Percentiles rank a stretch among this genome's conserved stretches.
Evolutionary conservation across 2,329 filamentous ascomycete species (phyloP).

Genomic region (Diplodia sapinea): DNA sequence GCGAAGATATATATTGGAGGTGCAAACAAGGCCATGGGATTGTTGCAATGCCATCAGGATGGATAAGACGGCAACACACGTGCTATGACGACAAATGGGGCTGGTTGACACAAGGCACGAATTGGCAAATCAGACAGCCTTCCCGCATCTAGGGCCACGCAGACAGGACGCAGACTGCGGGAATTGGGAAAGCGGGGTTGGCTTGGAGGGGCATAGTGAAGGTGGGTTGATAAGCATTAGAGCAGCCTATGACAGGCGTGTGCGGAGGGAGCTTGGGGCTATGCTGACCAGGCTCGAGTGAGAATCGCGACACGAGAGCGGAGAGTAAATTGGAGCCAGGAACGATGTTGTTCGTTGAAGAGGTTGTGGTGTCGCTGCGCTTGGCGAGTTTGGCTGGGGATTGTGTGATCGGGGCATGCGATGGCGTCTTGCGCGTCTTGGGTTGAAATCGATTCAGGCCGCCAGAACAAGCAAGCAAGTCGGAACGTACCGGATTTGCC

Average conservation of each 20-base stretch:
- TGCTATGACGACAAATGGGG: slow-evolving; percentile 23
- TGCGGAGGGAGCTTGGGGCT: background rate
- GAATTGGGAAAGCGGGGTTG: slow-evolving; percentile 6
- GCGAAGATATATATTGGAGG: slow-evolving; percentile 6
- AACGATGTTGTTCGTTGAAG: background rate
- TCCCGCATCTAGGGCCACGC: background rate
- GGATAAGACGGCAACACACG: slow-evolving; percentile 25
- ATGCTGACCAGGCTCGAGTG: background rate
- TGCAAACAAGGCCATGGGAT: slow-evolving; percentile 12
- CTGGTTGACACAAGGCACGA: slow-evolving; percentile 4
- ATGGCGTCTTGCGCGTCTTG: background rate
- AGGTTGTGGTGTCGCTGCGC: slow-evolving; percentile 6
- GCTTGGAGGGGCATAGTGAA: background rate
- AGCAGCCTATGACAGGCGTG: slow-evolving; percentile 19
- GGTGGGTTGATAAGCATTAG: slow-evolving; percentile 1
- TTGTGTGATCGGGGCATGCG: slow-evolving; percentile 9
- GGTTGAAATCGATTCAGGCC: background rate
- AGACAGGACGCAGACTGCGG: background rate
- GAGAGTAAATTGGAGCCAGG: background rate
- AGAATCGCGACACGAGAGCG: background rate
- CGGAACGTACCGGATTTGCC: background rate
- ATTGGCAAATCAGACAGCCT: background rate
- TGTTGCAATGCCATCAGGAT: background rate
- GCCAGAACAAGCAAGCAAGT: background rate
- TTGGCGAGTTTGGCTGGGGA: slow-evolving; percentile 7